These are phyloP conservation scores for Glebionis coronaria DNA, from an alignment of 129 eudicot genomes.

Conservation along the genomic window DNA sequence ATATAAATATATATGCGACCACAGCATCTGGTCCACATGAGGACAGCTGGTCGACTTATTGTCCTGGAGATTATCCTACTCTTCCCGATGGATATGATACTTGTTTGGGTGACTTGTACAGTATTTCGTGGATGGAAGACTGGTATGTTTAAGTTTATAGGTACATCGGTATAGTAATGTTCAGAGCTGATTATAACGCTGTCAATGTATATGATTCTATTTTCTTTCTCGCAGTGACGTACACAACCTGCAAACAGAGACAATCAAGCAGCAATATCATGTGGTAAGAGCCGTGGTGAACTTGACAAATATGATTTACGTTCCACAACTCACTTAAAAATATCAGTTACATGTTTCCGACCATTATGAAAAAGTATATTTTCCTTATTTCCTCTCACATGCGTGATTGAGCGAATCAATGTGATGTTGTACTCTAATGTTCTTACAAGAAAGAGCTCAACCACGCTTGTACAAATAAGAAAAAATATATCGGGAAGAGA, in stretches of 20 bases:
- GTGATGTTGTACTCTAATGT: too few species aligned
- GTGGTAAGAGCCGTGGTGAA: conserved; percentile 44
- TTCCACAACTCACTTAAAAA: too few species aligned
- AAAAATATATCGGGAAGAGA: too few species aligned
- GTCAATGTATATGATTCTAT: conserved; percentile 1
- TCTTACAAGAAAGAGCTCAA: background rate
- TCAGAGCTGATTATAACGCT: background rate
- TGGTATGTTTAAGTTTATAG: conserved; percentile 40
- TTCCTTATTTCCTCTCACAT: too few species aligned
- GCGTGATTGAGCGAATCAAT: too few species aligned
- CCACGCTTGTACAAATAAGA: too few species aligned
- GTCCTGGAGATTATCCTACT: conserved; percentile 79
- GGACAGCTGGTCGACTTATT: conserved; percentile 94
- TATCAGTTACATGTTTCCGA: background rate
- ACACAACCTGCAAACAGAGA: conserved; percentile 74
- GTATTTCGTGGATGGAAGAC: conserved; percentile 98
- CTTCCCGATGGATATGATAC: conserved; percentile 86
- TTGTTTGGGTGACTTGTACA: conserved; percentile 95
- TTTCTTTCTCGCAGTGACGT: conserved; percentile 55
- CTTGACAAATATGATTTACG: too few species aligned
- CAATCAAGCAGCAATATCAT: conserved; percentile 75
- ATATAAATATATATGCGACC: conserved; percentile 87
- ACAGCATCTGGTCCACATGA: conserved; percentile 85
- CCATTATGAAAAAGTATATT: background rate
- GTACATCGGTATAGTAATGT: background rate